phyloP scores from a whole-genome alignment of 805 yeast genomes.

The Saturnispora quitensis region DNA sequence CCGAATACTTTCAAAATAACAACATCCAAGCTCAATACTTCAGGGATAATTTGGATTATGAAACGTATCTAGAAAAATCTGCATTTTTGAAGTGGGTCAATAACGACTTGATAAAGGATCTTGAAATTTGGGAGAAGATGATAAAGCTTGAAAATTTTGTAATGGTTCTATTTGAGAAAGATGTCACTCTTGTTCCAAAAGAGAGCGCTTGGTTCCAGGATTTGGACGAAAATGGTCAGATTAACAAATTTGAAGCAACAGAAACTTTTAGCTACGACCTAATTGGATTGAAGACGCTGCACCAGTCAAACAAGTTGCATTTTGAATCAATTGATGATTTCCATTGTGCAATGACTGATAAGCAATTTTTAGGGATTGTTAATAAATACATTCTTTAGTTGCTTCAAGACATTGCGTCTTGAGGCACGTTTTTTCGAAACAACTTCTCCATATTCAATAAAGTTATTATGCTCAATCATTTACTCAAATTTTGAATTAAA shows the following conservation, averaged over 20 bases:
- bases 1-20: constrained; percentile 42
- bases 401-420: too few relatives aligned
- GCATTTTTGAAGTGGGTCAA: constrained; percentile 55
- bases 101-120: constrained; percentile 40
- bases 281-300: constrained; percentile 48
- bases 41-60: constrained; percentile 45
- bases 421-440: background rate
- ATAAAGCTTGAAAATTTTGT: constrained; percentile 42
- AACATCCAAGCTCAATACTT: constrained; percentile 71
- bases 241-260: constrained; percentile 41
- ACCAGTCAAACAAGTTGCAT: constrained; percentile 35
- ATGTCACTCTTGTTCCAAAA: constrained; percentile 63
- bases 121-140: constrained; percentile 35
- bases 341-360: constrained; percentile 60
- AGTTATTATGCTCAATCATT: too few relatives aligned
- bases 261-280: constrained; percentile 42
- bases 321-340: constrained; percentile 44
- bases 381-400: constrained; percentile 31
- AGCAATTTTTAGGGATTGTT: constrained; percentile 37
- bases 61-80: constrained; percentile 46
- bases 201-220: constrained; percentile 65
- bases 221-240: constrained; percentile 32
- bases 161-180: constrained; percentile 49
- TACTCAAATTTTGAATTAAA: too few relatives aligned
- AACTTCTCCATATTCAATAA: too few relatives aligned